phyloP scores from a whole-genome alignment of 2,329 filamentous ascomycete species.

The Mycogone perniciosa region DNA sequence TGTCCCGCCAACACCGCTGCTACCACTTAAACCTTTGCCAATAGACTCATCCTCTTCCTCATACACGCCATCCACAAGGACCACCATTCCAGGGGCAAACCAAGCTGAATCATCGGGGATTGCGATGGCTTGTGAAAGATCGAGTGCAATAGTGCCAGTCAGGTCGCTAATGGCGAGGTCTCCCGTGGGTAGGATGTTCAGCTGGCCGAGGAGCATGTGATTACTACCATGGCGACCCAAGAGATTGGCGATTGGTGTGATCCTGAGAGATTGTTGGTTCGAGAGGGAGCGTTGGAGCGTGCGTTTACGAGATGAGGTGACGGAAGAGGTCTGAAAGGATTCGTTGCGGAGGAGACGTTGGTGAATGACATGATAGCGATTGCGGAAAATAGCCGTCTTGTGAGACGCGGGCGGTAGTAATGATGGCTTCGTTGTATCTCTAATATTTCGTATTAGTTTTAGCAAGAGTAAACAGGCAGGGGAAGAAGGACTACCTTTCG shows the following conservation, averaged over 20 bases:
- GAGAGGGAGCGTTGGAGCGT: slow-evolving; percentile 55
- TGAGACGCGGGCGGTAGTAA: slow-evolving; percentile 70
- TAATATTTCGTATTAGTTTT: slow-evolving; percentile 21
- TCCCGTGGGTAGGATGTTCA: slow-evolving; percentile 75
- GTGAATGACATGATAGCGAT: slow-evolving; percentile 86
- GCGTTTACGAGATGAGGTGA: slow-evolving; percentile 53
- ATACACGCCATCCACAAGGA: slow-evolving; percentile 91
- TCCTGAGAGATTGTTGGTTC: slow-evolving; percentile 67
- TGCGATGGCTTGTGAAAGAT: slow-evolving; percentile 71
- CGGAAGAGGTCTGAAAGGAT: slow-evolving; percentile 77
- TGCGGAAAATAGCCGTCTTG: slow-evolving; percentile 80
- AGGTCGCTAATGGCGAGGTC: slow-evolving; percentile 77
- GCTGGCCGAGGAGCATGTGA: slow-evolving; percentile 80
- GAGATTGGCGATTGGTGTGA: slow-evolving; percentile 75
- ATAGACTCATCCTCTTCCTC: slow-evolving; percentile 77
- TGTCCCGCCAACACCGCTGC: slow-evolving; percentile 77
- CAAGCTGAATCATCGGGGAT: slow-evolving; percentile 83
- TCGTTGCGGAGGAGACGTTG: slow-evolving; percentile 90
- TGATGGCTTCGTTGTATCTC: slow-evolving; percentile 57
- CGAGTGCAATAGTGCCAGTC: slow-evolving; percentile 79
- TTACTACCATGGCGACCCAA: slow-evolving; percentile 74
- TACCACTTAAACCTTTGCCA: slow-evolving; percentile 65
- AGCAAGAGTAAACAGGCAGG: background rate
- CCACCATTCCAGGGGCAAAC: slow-evolving; percentile 94
- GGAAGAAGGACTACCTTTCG: slow-evolving; percentile 53